Base-by-base conservation (phyloP, 148 eudicot species). In the Simmondsia chinensis region DNA sequence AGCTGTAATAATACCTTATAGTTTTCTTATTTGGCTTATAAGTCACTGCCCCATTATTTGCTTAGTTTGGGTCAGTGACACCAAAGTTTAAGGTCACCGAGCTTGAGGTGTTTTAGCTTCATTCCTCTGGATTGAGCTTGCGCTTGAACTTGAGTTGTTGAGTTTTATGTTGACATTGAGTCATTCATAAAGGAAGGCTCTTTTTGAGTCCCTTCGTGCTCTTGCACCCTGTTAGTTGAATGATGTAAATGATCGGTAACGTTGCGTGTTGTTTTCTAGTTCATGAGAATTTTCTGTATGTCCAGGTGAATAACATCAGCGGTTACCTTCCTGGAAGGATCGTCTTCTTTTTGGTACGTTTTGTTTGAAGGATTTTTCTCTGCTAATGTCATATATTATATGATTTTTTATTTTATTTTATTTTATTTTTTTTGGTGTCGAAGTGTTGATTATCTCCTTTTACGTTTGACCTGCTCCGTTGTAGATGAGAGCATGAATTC, bases 261-360 rank as follows among this genome's bases (percentile, higher is more conserved):
- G 41, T 30, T 44, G 25, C n/a, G 17, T 36, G 14, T 11, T 43
- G 19, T 15, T 33, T 13, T 48, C 25, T 44, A 30, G 14, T 27
- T 44, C 44, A 36, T 36, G 19, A 46, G 20, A 25, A 6, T 37
- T 37, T 43, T 10, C 11, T 25, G 39, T 32, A 46, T 33, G 15
- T 56, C 41, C 81, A 91, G 97, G 97, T 91, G 50, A 85, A 91
- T 56, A 91, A 91, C 66, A 85, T 91, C 53, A 86, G 97, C 64
- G 97, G 97, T 40, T 91, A 91, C 60, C 95, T 91, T 79, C 95
- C 95, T 20, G 97, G 97, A 39, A 74, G 97, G 26, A 91, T 91
- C 52, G 97, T 91, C 33, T 91, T 91, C 66, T 91, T 91, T 75
- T 66, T 91, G 94, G 97, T 91, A 81, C 48, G 79, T 68, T 45